Base-by-base conservation (phyloP, 225 moss, liverwort and hornwort genomes). In the Antitrichia curtipendula region DNA sequence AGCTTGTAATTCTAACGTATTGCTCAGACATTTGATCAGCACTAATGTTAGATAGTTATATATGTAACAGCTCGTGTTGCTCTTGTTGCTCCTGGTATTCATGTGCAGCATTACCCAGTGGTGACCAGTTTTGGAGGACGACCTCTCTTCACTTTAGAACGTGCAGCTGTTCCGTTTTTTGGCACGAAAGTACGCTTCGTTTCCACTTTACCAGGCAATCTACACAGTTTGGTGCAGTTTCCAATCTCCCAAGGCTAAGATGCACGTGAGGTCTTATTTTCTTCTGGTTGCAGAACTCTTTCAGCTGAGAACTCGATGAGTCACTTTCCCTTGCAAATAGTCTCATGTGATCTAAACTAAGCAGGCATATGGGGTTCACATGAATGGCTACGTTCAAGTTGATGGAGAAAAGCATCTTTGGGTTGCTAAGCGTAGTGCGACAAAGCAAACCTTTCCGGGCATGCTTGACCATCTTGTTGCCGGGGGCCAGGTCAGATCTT, bases 381-480 rank as follows among this genome's bases (percentile, higher is more conserved):
- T 99, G 90, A 99, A 99, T 78, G 98, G 97, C 25, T 97, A 93
- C 68, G 95, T 95, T 32, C 92, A 89, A 89, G 82, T 93, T n/a
- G 90, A 92, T 90, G 97, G 96, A 86, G 94, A 92, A 74, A 95
- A 92, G 88, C 86, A 92, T 88, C 91, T 97, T 18, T 99, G 98
- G 97, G 90, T 95, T 87, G 98, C 96, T 19, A 94, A 94, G 91
- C 94, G 98, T 74, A 99, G 98, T 90, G 90, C 91, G 52, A 90
- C 93, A 20, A 97, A 96, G 75, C 95, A 90, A 90, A 99, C 97
- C 32, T 99, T 91, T 70, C 95, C 98, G 79, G 97, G 98, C 77
- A 93, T 91, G 95, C 90, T 96, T 76, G 98, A 99, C 92, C 96
- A 96, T 81, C 93, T 97, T 90, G 98, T 94, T 94, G 98, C 94